Evolutionary conservation across 345 rosid species (phyloP), one percentile per base, ranked within the genome.

Genomic region (Viola odorata): DNA sequence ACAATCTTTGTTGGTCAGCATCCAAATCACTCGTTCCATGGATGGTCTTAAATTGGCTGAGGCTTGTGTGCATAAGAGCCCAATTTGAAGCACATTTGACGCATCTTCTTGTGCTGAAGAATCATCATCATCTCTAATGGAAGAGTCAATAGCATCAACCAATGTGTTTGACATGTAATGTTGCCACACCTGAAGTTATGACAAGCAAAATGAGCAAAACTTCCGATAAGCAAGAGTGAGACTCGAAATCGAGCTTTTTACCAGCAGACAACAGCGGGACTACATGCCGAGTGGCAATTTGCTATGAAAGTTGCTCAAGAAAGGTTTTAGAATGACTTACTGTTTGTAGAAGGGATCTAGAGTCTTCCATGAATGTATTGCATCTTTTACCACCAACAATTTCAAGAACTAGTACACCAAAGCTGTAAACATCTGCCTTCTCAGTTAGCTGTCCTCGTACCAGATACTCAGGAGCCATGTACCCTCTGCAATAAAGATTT

Each of bases 381-480:
- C 74, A 79, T 50, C 80, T 79, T 59, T 67, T 77, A 12, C 84
- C 82, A 7, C 68, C 65, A 8, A 65, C 74, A 58, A 75, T 73
- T 66, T 82, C 87, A 52, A 82, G 69, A 68, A 73, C 73, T 51
- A 82, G 51, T 4, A 79, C 75, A 15, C 87, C 87, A 3, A 75
- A 82, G 45, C 84, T 73, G 13, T 82, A 82, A 8, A 82, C 84
- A 73, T 82, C 87, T 37, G 77, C 81, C 57, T 82, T 79, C 50
- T 82, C 82, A 0, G 81, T 82, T 0, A 82, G 79, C 45, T 80
- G 80, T 40, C 87, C 84, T 12, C 77, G 75, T 45, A 80, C 57
- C 9, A 82, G 76, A 57, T 82, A 80, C 51, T 82, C 84, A 0
- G 87, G 87, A 63, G 87, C 87, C 82, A 80, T 80, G 69, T 82